Evolutionary conservation across 176 grass and related monocot species (phyloP).

Genomic region (Otatea glauca): DNA sequence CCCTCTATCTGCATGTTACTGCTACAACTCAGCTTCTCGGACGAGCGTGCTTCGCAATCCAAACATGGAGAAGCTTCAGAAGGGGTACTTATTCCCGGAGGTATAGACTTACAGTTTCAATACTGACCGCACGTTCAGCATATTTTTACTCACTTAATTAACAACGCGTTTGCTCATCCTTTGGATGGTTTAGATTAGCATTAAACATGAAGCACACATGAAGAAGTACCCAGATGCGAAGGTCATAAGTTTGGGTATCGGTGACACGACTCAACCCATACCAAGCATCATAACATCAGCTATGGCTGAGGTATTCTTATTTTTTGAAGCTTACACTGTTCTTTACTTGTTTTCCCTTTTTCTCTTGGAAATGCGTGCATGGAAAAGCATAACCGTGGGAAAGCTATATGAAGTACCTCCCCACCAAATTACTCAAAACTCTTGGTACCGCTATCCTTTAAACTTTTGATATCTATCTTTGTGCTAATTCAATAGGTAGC

Average conservation of each 20-base stretch:
- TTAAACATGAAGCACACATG: constrained; percentile 62
- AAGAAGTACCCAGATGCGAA: constrained; percentile 86
- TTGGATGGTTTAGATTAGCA: constrained; percentile 63
- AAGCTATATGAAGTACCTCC: neutral
- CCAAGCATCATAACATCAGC: constrained; percentile 74
- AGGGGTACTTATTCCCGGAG: constrained; percentile 92
- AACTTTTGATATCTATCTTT: too few species aligned
- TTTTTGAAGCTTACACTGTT: constrained; percentile 9
- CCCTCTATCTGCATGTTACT: constrained; percentile 9
- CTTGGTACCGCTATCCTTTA: too few species aligned
- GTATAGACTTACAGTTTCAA: constrained; percentile 31
- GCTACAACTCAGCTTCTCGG: constrained; percentile 51
- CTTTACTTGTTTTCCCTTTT: neutral
- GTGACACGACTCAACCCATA: constrained; percentile 92
- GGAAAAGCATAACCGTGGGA: neutral
- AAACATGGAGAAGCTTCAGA: constrained; percentile 90
- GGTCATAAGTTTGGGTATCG: constrained; percentile 91
- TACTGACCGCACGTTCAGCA: neutral
- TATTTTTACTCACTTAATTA: neutral
- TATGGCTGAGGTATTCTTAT: constrained; percentile 75
- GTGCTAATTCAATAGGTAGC: too few species aligned
- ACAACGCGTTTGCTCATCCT: neutral
- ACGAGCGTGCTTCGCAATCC: constrained; percentile 74
- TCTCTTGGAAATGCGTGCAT: neutral
- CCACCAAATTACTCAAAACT: too few species aligned